Percentiles rank a stretch among this genome's conserved stretches.
phyloP scores from a whole-genome alignment of 2,329 filamentous ascomycete species.

The Graphilbum fragrans region DNA sequence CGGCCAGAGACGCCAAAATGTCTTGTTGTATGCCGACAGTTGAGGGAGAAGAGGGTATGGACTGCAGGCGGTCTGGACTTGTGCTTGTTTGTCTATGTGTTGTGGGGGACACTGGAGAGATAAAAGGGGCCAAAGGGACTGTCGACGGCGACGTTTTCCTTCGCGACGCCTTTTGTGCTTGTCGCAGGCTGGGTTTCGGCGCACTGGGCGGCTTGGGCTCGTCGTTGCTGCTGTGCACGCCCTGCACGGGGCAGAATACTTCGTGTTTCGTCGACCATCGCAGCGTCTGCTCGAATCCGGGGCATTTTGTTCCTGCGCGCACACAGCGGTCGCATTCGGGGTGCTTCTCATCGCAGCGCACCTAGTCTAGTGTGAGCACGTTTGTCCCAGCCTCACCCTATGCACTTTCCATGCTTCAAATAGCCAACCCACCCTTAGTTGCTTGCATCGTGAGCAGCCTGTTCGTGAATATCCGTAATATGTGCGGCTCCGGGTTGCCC shows the following conservation, averaged over 20 bases:
- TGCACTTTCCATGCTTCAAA: too few species aligned
- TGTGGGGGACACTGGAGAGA: too few species aligned
- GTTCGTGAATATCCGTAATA: conserved; percentile 12
- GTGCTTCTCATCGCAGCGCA: conserved; percentile 11
- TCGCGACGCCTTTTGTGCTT: background rate
- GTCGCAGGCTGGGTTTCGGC: background rate
- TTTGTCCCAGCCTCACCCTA: background rate
- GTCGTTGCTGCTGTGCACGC: background rate
- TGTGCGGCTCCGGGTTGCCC: conserved; percentile 4
- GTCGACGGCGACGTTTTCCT: too few species aligned
- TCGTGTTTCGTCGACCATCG: conserved; percentile 37
- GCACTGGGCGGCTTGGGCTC: background rate
- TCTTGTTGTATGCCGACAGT: too few species aligned
- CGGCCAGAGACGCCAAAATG: too few species aligned
- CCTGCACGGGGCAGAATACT: conserved; percentile 11
- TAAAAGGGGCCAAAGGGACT: too few species aligned
- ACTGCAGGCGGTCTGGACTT: too few species aligned
- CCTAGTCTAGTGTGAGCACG: conserved; percentile 3
- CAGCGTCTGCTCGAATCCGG: conserved; percentile 31
- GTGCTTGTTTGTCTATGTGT: too few species aligned
- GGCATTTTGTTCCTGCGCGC: conserved; percentile 27
- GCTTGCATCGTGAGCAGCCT: conserved; percentile 11
- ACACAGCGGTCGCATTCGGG: conserved; percentile 26
- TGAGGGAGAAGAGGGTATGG: too few species aligned
- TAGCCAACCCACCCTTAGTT: conserved; percentile 6